Evolutionary conservation across 2,329 filamentous ascomycete genomes (phyloP), one percentile per base, ranked within the genome.

Genomic region (Ascochyta koolunga): DNA sequence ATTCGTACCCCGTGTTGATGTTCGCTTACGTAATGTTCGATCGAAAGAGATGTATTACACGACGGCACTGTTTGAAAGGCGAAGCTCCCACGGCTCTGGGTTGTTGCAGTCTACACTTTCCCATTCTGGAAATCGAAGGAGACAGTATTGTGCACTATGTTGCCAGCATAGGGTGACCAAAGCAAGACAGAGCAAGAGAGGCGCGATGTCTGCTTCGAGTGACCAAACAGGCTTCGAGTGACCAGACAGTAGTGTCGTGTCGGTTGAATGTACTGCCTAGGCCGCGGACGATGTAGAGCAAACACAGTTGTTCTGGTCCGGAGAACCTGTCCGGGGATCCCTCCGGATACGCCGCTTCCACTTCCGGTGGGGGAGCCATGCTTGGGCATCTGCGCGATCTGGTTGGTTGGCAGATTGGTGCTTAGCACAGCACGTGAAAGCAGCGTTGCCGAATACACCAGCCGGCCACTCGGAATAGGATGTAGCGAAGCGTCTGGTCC

Each of bases 281-380:
- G 45, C 45, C 45, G 51, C 51, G 51, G 51, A 49, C 39, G 40
- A 45, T 54, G 35, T 54, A 37, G 24, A 39, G 24, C 33, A 16
- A 16, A 33, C 10, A 9, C 33, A 27, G 19, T 27, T 36, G 19
- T 15, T 19, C 9, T 21, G 24, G 1, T 21, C 16, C 36, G 4
- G 25, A 36, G 29, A 37, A 37, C 13, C 6, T 37, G 32, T 27
- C 21, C 22, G 22, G 22, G 8, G 22, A 8, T 54, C 33, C 35
- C 33, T 33, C 44, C 44, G 35, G 41, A 11, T 19, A 6, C 16
- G 29, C 33, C 40, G 45, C 35, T 44, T 24, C 2, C 37, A 22
- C 40, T 40, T 54, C 35, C 40, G 39, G 44, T 39, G 29, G 44
- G 35, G 44, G 39, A 43, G 43, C 31, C 3, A 33, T 16, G 25